Percentiles rank a stretch among this genome's conserved stretches.
phyloP scores from a whole-genome alignment of 345 rosid genomes.

The Garcia nutans region DNA sequence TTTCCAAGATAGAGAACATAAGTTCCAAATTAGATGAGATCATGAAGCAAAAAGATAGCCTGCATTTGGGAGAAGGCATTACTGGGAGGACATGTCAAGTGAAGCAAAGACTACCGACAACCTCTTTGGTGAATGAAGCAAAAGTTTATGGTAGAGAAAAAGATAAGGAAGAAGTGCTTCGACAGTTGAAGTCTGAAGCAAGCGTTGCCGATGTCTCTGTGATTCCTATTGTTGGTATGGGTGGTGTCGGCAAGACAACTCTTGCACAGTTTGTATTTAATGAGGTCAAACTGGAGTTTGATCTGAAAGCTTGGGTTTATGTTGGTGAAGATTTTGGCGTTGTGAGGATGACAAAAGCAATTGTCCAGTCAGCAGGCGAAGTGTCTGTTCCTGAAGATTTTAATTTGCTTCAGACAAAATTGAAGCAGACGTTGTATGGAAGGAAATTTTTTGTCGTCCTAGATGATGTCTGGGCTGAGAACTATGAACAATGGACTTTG shows the following conservation, averaged over 20 bases:
- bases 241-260: background rate
- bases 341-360: background rate
- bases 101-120: background rate
- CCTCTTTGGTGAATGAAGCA: conserved; percentile 1
- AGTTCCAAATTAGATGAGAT: background rate
- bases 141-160: conserved; percentile 1
- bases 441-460: conserved; percentile 24
- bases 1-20: background rate
- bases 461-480: conserved; percentile 34
- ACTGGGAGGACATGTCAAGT: no score
- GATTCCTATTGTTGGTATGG: background rate
- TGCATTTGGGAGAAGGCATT: background rate
- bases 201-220: background rate
- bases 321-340: background rate
- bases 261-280: background rate
- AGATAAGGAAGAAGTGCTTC: background rate
- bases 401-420: conserved; percentile 15
- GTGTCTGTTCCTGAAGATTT: background rate
- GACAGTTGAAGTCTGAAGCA: background rate
- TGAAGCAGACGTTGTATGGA: conserved; percentile 8
- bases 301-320: background rate
- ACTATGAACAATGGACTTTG: conserved; percentile 19
- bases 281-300: background rate
- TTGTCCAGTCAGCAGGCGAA: background rate
- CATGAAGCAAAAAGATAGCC: background rate